A percentile compares a stretch with the other conserved stretches of the same genome.
Conservation (phyloP, 2,329 filamentous ascomycete species). For the Penicillium hordei region DNA sequence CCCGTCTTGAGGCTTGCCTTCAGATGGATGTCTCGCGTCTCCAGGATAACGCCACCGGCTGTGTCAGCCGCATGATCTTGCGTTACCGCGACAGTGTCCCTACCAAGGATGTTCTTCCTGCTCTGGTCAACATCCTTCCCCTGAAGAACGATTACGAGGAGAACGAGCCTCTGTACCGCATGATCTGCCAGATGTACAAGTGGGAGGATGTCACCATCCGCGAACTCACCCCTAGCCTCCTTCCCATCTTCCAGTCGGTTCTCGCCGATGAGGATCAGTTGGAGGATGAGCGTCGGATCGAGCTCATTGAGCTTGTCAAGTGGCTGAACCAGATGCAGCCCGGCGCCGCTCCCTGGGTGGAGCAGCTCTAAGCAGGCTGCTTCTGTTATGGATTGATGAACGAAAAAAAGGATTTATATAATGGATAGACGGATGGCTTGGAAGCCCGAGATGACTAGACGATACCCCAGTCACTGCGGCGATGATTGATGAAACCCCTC, state of each 20-base stretch:
- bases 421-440: constrained; percentile 33
- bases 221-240: constrained; percentile 47
- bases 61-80: constrained; percentile 87
- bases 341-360: constrained; percentile 40
- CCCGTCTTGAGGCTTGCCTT: constrained; percentile 82
- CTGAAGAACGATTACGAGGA: constrained; percentile 93
- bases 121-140: constrained; percentile 74
- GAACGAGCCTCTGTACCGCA: constrained; percentile 89
- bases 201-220: constrained; percentile 48
- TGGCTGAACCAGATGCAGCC: constrained; percentile 50
- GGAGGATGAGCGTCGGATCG: constrained; percentile 48
- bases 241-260: constrained; percentile 50
- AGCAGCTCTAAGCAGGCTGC: constrained; percentile 34
- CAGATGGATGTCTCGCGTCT: constrained; percentile 75
- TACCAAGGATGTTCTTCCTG: constrained; percentile 76
- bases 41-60: constrained; percentile 90
- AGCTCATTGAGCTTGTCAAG: constrained; percentile 50
- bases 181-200: constrained; percentile 77
- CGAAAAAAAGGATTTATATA: constrained; percentile 17
- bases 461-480: constrained; percentile 32
- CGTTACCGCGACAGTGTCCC: constrained; percentile 82
- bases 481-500: constrained; percentile 33
- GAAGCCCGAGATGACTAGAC: constrained; percentile 32
- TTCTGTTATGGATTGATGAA: constrained; percentile 23
- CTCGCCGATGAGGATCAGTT: constrained; percentile 48